Conservation (phyloP, 176 grass and related monocot species). For the Lolium rigidum region DNA sequence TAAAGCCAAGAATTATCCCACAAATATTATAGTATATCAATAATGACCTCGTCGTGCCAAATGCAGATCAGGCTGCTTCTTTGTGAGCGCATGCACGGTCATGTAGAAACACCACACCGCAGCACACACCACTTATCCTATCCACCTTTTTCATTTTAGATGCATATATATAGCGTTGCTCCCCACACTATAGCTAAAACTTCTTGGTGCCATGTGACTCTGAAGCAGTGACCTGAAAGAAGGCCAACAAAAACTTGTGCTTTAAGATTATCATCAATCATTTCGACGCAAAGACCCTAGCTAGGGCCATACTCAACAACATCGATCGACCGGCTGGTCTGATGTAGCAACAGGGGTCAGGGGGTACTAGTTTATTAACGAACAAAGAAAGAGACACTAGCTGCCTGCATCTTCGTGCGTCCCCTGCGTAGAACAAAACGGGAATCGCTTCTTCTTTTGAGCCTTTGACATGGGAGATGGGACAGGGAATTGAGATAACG, state of each 20-base stretch:
- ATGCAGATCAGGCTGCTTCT: slow-evolving; percentile 3
- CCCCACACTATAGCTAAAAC: neutral
- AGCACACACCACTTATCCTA: slow-evolving; percentile 38
- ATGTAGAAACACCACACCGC: slow-evolving; percentile 28
- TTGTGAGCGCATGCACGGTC: slow-evolving; percentile 21
- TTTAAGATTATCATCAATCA: slow-evolving; percentile 28
- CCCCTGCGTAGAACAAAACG: too few relatives aligned
- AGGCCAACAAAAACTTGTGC: neutral
- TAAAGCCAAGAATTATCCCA: slow-evolving; percentile 38
- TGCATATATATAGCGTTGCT: slow-evolving; percentile 31
- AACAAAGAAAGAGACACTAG: slow-evolving; percentile 20
- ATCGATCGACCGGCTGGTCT: neutral
- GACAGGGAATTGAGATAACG: slow-evolving; percentile 39
- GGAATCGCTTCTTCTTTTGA: slow-evolving; percentile 45
- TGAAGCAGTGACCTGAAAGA: slow-evolving; percentile 36
- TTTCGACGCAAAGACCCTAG: slow-evolving; percentile 19
- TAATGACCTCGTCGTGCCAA: slow-evolving; percentile 31
- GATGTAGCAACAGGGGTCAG: neutral
- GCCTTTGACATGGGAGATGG: slow-evolving; percentile 16
- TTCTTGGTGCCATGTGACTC: slow-evolving; percentile 40
- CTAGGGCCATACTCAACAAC: neutral
- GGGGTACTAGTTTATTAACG: neutral
- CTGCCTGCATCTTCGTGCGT: neutral
- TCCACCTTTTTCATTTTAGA: neutral
- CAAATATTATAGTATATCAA: slow-evolving; percentile 38